Percentiles rank a stretch among this genome's conserved stretches.
phyloP scores from a whole-genome alignment of 1,139 yeast genomes.

The Arxiozyma telluris region DNA sequence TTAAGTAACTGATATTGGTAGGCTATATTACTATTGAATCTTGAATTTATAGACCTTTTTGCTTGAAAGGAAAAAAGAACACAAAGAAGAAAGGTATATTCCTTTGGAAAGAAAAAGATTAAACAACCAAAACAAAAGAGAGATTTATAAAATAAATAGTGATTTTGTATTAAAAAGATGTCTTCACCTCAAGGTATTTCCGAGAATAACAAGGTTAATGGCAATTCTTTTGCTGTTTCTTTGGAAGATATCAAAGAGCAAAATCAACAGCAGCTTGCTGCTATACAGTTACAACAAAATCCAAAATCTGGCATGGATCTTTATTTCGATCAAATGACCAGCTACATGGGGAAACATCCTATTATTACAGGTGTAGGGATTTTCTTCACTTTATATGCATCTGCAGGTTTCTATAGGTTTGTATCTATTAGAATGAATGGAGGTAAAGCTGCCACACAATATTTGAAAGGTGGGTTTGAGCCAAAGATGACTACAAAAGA shows the following conservation, averaged over 20 bases:
- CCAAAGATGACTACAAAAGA: conserved; percentile 83
- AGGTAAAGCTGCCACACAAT: conserved; percentile 31
- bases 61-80: no score
- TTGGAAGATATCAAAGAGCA: not conserved
- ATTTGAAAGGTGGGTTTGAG: conserved; percentile 65
- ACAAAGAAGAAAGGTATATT: no score
- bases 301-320: conserved; percentile 38
- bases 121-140: not conserved
- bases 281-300: not conserved
- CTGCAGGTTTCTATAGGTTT: conserved; percentile 61
- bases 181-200: not conserved
- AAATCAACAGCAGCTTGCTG: not conserved
- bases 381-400: conserved; percentile 53
- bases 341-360: conserved; percentile 70
- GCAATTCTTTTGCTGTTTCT: not conserved
- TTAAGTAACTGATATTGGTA: not conserved
- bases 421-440: conserved; percentile 54
- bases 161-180: not conserved
- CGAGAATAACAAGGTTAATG: not conserved
- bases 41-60: no score
- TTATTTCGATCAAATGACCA: conserved; percentile 57
- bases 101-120: not conserved
- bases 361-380: conserved; percentile 64
- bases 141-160: not conserved
- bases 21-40: not conserved